Evolutionary conservation across 1,139 yeast species (phyloP).

Genomic region (Debaryomyces robertsiae): DNA sequence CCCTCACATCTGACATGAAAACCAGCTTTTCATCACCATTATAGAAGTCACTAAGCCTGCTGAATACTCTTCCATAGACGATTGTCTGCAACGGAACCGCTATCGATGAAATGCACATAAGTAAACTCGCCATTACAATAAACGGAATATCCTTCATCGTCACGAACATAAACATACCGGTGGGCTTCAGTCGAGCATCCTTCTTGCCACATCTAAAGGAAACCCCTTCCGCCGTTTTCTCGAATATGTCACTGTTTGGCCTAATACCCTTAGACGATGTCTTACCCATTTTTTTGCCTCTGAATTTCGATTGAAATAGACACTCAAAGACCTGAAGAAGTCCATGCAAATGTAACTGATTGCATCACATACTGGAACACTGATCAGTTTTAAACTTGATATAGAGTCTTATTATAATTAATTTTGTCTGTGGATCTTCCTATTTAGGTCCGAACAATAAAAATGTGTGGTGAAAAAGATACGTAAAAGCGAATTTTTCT

Average conservation of each 20-base stretch:
- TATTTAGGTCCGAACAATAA: slow-evolving; percentile 13
- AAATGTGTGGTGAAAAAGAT: neutral
- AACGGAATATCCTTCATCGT: slow-evolving; percentile 25
- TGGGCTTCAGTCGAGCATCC: neutral
- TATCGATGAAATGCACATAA: slow-evolving; percentile 44
- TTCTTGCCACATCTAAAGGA: neutral
- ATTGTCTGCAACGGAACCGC: slow-evolving; percentile 67
- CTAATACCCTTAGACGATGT: neutral
- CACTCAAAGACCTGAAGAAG: neutral
- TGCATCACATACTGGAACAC: neutral
- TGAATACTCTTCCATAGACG: slow-evolving; percentile 66
- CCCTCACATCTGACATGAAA: slow-evolving; percentile 48
- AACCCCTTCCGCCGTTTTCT: slow-evolving; percentile 8
- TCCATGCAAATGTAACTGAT: neutral
- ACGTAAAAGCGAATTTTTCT: neutral
- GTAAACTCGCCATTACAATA: slow-evolving; percentile 24
- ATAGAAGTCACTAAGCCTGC: slow-evolving; percentile 44
- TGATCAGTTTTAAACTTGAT: neutral
- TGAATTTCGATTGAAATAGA: neutral
- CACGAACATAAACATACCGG: slow-evolving; percentile 31
- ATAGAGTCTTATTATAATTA: neutral
- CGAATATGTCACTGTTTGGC: slow-evolving; percentile 12
- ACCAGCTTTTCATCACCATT: slow-evolving; percentile 24
- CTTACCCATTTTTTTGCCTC: neutral
- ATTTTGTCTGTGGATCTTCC: slow-evolving; percentile 13